Evolutionary conservation across 129 eudicot species (phyloP), one percentile per base, ranked within the genome.

Genomic region (Heracleum sosnowskyi): DNA sequence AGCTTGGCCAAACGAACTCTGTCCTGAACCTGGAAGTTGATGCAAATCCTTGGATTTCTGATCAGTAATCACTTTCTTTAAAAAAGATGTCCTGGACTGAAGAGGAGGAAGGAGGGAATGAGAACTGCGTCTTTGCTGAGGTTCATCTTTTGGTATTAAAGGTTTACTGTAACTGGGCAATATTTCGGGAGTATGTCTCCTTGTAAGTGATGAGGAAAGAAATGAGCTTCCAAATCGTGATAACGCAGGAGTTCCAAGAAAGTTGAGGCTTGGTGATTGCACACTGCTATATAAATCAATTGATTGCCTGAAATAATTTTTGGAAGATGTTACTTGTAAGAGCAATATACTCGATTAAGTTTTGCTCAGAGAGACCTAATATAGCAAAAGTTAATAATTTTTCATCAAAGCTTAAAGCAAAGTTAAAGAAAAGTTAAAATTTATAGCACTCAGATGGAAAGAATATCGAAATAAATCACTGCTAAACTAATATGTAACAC

Each of bases 211-310:
- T 15, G 97, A 90, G 36, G 92, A 86, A 63, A 91, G 81, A 75
- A 91, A 90, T 1, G 97, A 90, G 86, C 99, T 88, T 71, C 96
- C 81, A 47, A 95, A 85, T 37, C 88, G 88, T 16, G 93, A 73
- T 18, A 91, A 73, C 35, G 80, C 74, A 34, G 98, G 91, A 47
- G 91, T 85, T 82, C 92, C 98, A 28, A 91, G 84, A 82, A 86
- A 89, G 77, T 82, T 85, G 39, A 89, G 78, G 68, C 92, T 89
- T 1, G 98, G 98, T 31, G 98, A 94, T 34, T 90, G 97, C 60
- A 94, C 91, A 51, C 93, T 91, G 64, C 96, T 83, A 73, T 91
- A 94, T 13, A 94, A 79, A 88, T 94, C 98, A 36, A 91, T 91
- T 8, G 98, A 89, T 77, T 94, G 98, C 92, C 98, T 93, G 86